Evolutionary conservation across 2,329 filamentous ascomycete genomes (phyloP).

Genomic region (Oidium heveae): DNA sequence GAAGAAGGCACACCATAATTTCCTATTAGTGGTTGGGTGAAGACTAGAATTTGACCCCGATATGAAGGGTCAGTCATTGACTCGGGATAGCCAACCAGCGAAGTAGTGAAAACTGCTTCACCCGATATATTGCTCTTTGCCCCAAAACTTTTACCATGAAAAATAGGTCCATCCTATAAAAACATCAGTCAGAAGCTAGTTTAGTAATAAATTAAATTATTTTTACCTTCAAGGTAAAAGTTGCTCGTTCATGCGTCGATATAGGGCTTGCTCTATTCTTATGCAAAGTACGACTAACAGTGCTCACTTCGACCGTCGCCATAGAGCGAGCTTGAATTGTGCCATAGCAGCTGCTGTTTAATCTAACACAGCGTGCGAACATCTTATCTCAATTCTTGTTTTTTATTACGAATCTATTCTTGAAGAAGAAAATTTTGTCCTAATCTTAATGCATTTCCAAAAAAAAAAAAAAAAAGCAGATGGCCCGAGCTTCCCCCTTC

Average conservation of each 20-base stretch:
- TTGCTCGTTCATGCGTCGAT: conserved; percentile 55
- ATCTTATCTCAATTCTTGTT: no score
- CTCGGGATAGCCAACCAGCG: conserved; percentile 91
- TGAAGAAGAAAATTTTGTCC: no score
- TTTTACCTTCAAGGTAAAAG: conserved; percentile 72
- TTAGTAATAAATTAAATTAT: neutral
- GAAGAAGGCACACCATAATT: conserved; percentile 93
- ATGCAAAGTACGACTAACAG: conserved; percentile 44
- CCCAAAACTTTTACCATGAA: conserved; percentile 88
- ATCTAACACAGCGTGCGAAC: no score
- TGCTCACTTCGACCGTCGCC: conserved; percentile 38
- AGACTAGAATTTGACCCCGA: conserved; percentile 87
- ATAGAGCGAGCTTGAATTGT: conserved; percentile 22
- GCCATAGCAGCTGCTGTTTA: no score
- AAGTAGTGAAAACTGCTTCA: conserved; percentile 96
- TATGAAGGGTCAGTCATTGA: conserved; percentile 76
- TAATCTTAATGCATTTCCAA: no score
- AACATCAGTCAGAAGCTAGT: conserved; percentile 10
- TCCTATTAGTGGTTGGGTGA: conserved; percentile 91
- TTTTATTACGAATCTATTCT: no score
- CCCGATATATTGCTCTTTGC: conserved; percentile 92
- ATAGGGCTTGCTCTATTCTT: conserved; percentile 27
- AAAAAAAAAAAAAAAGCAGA: no score
- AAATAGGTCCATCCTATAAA: conserved; percentile 66
- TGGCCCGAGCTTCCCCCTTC: no score